These are phyloP conservation scores for Lipomyces orientalis DNA, from an alignment of 805 yeast genomes.

Conservation along the genomic window DNA sequence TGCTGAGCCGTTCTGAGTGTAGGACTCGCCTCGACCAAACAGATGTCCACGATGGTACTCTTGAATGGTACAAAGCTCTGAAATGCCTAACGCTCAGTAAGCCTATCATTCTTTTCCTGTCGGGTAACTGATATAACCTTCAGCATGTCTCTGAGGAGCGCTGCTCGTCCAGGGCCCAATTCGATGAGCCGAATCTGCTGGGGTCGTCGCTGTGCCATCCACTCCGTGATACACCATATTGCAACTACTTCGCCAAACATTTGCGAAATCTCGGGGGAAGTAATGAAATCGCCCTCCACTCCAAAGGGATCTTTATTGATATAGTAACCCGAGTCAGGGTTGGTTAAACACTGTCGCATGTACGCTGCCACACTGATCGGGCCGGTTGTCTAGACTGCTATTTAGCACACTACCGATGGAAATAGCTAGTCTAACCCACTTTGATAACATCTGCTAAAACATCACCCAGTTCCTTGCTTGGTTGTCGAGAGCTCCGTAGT, in stretches of 20 bases:
- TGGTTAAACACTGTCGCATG: conserved; percentile 81
- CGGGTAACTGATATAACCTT: conserved; percentile 39
- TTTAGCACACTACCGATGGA: not conserved
- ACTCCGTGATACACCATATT: conserved; percentile 61
- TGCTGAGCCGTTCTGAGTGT: conserved; percentile 64
- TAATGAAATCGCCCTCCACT: conserved; percentile 72
- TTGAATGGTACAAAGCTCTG: conserved; percentile 45
- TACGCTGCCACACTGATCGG: conserved; percentile 75
- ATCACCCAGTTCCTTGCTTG: conserved; percentile 41
- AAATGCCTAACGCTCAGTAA: conserved; percentile 11
- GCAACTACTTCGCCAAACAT: conserved; percentile 88
- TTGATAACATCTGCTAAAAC: conserved; percentile 45
- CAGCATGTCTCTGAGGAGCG: conserved; percentile 71
- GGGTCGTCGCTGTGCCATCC: conserved; percentile 64
- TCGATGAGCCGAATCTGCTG: conserved; percentile 63
- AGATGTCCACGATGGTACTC: conserved; percentile 47
- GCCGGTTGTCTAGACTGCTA: conserved; percentile 62
- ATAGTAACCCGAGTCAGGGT: conserved; percentile 79
- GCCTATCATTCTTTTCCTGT: conserved; percentile 35
- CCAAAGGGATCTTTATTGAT: conserved; percentile 78
- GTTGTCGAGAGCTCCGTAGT: conserved; percentile 1
- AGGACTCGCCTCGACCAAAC: conserved; percentile 74
- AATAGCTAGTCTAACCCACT: conserved; percentile 18
- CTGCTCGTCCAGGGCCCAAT: conserved; percentile 87
- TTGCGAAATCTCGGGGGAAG: conserved; percentile 86